A percentile compares a stretch with the other conserved stretches of the same genome.
Evolutionary conservation across 495 filamentous ascomycete species (phyloP).

Genomic region (Xylaria longipes): DNA sequence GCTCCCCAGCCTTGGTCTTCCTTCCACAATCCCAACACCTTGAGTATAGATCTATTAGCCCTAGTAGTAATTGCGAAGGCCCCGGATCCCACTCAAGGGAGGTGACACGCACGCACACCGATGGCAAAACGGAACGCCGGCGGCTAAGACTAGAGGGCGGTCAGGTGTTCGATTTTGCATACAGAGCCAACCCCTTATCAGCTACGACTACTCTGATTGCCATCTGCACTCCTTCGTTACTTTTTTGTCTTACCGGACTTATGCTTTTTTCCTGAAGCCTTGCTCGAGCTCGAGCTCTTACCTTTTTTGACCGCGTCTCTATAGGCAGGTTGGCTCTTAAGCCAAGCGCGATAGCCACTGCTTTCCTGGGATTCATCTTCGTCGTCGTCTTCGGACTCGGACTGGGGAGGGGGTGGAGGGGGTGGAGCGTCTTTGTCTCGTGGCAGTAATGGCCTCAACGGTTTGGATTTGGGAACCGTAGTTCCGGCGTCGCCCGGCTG

Average conservation of each 20-base stretch:
- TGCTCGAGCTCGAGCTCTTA: neutral
- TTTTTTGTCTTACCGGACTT: no score
- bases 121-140: no score
- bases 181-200: neutral
- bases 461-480: neutral
- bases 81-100: no score
- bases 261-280: neutral
- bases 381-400: neutral
- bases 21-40: no score
- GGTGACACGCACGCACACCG: no score
- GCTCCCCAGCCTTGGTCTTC: no score
- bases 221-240: neutral
- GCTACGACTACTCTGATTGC: neutral
- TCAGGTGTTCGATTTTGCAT: no score
- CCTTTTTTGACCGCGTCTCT: no score
- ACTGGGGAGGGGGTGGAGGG: neutral
- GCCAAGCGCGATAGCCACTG: neutral
- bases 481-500: neutral
- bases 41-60: no score
- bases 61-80: no score
- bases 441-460: neutral
- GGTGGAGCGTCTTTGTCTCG: neutral
- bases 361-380: neutral
- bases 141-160: no score
- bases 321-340: neutral